Conservation (phyloP, 2,329 filamentous ascomycete species). For the Alternaria sp. region DNA sequence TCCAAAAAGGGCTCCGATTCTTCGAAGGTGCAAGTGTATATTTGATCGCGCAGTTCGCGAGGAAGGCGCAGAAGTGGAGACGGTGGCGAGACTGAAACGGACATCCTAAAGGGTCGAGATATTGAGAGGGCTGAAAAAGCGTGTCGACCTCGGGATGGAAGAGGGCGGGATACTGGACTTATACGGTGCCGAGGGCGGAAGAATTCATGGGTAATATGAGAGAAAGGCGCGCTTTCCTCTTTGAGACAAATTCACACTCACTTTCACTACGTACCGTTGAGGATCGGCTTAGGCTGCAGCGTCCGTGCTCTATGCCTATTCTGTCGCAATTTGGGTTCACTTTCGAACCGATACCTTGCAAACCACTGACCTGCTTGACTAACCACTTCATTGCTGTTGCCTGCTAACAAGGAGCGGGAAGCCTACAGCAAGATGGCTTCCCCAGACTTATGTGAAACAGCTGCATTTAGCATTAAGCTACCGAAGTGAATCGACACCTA, state of each 20-base stretch:
- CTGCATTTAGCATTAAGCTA: not conserved
- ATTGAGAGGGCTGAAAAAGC: not conserved
- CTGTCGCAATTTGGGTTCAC: not conserved
- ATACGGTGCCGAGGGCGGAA: not conserved
- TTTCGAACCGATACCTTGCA: not conserved
- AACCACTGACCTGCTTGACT: not conserved
- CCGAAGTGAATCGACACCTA: not conserved
- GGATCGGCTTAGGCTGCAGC: not conserved
- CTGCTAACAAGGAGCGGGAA: not conserved
- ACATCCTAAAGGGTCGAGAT: not conserved
- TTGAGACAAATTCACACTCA: not conserved
- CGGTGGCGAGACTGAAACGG: not conserved
- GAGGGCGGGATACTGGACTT: not conserved
- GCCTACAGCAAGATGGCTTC: not conserved
- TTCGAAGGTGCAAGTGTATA: not conserved
- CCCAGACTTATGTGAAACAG: not conserved
- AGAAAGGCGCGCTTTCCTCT: not conserved
- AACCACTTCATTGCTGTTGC: not conserved
- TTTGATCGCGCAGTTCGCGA: not conserved
- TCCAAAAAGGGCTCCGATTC: not conserved
- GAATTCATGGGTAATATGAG: not conserved
- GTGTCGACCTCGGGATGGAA: not conserved
- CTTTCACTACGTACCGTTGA: not conserved
- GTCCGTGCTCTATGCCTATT: not conserved
- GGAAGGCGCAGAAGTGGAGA: not conserved